Evolutionary conservation across 129 eudicot genomes (phyloP).

Genomic region (Pseudognaphalium luteoalbum): DNA sequence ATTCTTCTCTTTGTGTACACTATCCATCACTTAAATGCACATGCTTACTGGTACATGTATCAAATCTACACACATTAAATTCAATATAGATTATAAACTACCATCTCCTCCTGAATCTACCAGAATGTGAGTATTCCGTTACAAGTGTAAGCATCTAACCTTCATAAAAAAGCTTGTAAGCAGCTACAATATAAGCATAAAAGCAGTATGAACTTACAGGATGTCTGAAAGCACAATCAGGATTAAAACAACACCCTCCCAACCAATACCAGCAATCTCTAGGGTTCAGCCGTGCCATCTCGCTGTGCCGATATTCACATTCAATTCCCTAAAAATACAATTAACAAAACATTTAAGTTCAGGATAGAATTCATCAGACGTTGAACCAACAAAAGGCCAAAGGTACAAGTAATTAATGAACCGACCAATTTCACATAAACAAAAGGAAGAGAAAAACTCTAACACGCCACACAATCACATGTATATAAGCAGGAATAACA

Average conservation of each 20-base stretch:
- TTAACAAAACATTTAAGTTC: not conserved
- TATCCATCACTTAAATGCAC: not conserved
- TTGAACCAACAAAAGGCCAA: not conserved
- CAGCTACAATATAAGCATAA: not conserved
- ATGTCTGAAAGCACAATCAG: slow-evolving; percentile 64
- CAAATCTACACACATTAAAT: slow-evolving; percentile 7
- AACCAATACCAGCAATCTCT: slow-evolving; percentile 84
- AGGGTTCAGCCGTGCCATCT: slow-evolving; percentile 71
- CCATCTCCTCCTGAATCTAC: not conserved
- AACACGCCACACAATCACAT: slow-evolving; percentile 8
- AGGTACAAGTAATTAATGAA: not conserved
- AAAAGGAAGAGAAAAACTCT: not conserved
- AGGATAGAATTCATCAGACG: slow-evolving; percentile 6
- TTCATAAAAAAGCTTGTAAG: slow-evolving; percentile 5
- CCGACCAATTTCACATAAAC: slow-evolving; percentile 1
- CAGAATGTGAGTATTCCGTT: not conserved
- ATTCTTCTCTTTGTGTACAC: slow-evolving; percentile 2
- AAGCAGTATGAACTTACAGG: slow-evolving; percentile 53
- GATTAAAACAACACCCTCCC: slow-evolving; percentile 57
- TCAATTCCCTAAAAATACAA: slow-evolving; percentile 56
- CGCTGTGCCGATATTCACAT: slow-evolving; percentile 69
- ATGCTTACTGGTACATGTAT: not conserved
- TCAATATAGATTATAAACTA: too few relatives aligned
- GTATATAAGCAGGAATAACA: slow-evolving; percentile 24
- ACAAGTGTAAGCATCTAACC: not conserved